These are phyloP conservation scores for Silene latifolia DNA, from an alignment of 148 eudicot genomes.

Conservation along the genomic window DNA sequence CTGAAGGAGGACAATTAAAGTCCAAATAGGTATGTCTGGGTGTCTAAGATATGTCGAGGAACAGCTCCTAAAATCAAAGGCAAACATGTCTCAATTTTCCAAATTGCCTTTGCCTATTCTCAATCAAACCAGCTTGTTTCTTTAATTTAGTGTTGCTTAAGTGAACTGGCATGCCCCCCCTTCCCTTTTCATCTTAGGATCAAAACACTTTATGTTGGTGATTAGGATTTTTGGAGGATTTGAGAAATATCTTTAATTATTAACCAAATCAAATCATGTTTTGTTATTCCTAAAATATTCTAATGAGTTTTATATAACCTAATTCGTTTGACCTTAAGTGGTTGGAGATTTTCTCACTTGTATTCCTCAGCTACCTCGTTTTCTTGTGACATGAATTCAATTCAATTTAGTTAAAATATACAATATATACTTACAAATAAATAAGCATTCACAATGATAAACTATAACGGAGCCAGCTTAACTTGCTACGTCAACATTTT, in stretches of 20 bases:
- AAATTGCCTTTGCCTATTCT: conserved; percentile 25
- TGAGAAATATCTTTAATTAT: background rate
- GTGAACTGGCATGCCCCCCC: conserved; percentile 24
- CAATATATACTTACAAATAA: too few species aligned
- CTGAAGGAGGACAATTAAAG: conserved; percentile 2
- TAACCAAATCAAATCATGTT: background rate
- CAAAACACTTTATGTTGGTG: conserved; percentile 26
- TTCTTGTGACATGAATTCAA: too few species aligned
- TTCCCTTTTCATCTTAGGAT: conserved; percentile 11
- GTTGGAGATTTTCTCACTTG: too few species aligned
- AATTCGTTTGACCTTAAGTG: too few species aligned
- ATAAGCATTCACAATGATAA: too few species aligned
- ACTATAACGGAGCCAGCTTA: too few species aligned
- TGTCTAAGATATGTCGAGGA: conserved; percentile 13
- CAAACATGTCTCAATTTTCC: conserved; percentile 33
- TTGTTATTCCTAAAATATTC: background rate
- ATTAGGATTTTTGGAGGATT: background rate
- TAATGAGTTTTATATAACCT: too few species aligned
- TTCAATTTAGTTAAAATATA: too few species aligned
- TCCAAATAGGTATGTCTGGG: conserved; percentile 9
- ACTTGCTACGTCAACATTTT: too few species aligned
- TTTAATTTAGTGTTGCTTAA: conserved; percentile 26
- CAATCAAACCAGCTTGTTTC: conserved; percentile 30
- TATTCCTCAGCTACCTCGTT: too few species aligned
- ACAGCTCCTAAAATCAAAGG: conserved; percentile 11